Conservation (phyloP, 768 basidiomycete genomes). For the Tylopilus sp. region DNA sequence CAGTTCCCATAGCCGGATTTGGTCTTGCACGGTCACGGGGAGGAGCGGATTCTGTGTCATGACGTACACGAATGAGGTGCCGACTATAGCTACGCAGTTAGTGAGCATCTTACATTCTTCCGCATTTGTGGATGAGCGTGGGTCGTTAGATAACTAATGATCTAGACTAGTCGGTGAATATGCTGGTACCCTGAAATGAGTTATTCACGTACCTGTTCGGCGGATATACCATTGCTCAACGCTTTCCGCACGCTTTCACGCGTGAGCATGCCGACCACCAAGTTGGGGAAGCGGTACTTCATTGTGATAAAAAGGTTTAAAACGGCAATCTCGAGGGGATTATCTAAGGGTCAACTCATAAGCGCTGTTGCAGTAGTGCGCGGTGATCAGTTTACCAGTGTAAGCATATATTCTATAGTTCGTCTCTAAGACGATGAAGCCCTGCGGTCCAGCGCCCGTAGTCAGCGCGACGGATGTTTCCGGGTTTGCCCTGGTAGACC, state of each 20-base stretch:
- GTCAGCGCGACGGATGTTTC: slow-evolving; percentile 33
- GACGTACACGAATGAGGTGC: slow-evolving; percentile 16
- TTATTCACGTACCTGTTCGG: slow-evolving; percentile 72
- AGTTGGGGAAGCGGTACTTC: slow-evolving; percentile 93
- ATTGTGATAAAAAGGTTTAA: slow-evolving; percentile 90
- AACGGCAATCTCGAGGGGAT: slow-evolving; percentile 94
- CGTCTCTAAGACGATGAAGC: slow-evolving; percentile 95
- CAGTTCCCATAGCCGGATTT: slow-evolving; percentile 95
- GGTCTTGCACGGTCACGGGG: slow-evolving; percentile 97
- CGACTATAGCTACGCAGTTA: slow-evolving; percentile 3
- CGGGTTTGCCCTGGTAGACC: slow-evolving; percentile 13
- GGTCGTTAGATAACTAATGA: slow-evolving; percentile 89
- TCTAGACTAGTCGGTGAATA: slow-evolving; percentile 46
- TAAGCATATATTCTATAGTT: slow-evolving; percentile 99
- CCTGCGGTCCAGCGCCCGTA: slow-evolving; percentile 63
- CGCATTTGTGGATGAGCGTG: slow-evolving; percentile 99
- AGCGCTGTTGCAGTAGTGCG: slow-evolving; percentile 5
- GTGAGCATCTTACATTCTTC: slow-evolving; percentile 61
- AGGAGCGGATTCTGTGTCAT: slow-evolving; percentile 75
- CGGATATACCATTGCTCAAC: slow-evolving; percentile 90
- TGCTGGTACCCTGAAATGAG: slow-evolving; percentile 10
- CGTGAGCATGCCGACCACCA: slow-evolving; percentile 94
- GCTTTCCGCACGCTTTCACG: slow-evolving; percentile 95
- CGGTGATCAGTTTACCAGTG: slow-evolving; percentile 57
- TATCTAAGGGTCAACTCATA: slow-evolving; percentile 52